Percentiles rank a stretch among this genome's conserved stretches.
Evolutionary conservation across 345 rosid species (phyloP).

Genomic region (Moricandia moricandioides): DNA sequence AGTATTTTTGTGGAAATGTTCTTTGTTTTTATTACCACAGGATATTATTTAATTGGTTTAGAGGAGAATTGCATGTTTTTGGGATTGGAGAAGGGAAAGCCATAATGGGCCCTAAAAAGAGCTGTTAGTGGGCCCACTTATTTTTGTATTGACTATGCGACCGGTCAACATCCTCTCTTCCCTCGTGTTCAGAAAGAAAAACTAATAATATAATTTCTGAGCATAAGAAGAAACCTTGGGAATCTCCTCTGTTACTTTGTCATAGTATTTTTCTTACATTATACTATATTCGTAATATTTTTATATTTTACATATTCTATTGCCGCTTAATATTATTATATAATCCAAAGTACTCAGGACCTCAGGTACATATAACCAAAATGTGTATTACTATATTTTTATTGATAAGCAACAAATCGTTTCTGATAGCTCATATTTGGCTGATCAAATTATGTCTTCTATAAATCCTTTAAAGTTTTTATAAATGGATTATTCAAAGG

Average conservation of each 20-base stretch:
- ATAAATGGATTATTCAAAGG: neutral
- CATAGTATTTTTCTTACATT: neutral
- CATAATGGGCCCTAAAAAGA: slow-evolving; percentile 32
- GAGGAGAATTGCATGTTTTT: slow-evolving; percentile 18
- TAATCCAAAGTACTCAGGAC: slow-evolving; percentile 13
- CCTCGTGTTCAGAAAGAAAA: slow-evolving; percentile 9
- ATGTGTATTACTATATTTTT: neutral
- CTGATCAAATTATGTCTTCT: no score
- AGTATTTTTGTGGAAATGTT: no score
- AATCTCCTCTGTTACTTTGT: neutral
- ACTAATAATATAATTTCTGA: neutral
- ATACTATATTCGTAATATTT: neutral
- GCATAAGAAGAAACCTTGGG: neutral
- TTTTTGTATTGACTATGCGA: slow-evolving; percentile 37
- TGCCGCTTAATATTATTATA: slow-evolving; percentile 2
- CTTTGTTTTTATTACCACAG: no score
- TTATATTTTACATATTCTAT: neutral
- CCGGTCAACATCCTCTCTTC: slow-evolving; percentile 47
- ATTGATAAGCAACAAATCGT: neutral
- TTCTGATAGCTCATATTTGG: no score
- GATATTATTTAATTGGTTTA: neutral
- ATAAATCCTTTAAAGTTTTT: no score
- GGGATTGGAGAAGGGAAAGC: slow-evolving; percentile 33
- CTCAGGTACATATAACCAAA: neutral
- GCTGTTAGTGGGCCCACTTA: slow-evolving; percentile 26